phyloP scores from a whole-genome alignment of 148 eudicot species.

The Cornus kousa region DNA sequence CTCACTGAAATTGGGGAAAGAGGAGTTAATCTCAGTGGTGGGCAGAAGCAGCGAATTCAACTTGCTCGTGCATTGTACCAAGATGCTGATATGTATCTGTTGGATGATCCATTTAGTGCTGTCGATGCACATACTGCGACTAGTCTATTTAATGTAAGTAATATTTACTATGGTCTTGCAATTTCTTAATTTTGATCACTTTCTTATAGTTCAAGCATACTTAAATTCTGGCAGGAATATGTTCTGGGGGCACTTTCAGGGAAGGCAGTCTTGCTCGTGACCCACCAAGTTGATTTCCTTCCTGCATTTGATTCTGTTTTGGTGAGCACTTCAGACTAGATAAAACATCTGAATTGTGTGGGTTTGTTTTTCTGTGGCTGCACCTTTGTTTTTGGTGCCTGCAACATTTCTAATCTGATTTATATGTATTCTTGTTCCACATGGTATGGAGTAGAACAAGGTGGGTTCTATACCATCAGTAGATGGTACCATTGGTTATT shows the following conservation, averaged over 20 bases:
- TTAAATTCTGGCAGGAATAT: constrained; percentile 58
- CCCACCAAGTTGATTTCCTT: constrained; percentile 98
- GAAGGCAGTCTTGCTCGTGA: constrained; percentile 86
- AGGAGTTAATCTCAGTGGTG: constrained; percentile 32
- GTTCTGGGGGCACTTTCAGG: constrained; percentile 72
- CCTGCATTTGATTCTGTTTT: constrained; percentile 78
- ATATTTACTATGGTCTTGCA: background rate
- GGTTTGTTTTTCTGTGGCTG: background rate
- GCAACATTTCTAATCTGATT: too few relatives aligned
- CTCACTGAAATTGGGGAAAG: constrained; percentile 26
- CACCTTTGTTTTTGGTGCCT: background rate
- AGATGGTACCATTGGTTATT: too few relatives aligned
- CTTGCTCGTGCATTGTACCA: constrained; percentile 30
- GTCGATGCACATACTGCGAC: constrained; percentile 30
- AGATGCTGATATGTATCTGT: constrained; percentile 22
- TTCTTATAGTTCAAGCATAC: background rate
- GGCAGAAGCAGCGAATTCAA: constrained; percentile 27
- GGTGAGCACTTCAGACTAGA: constrained; percentile 47
- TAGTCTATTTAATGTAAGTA: constrained; percentile 22
- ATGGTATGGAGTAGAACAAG: too few relatives aligned
- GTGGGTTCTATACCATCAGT: too few relatives aligned
- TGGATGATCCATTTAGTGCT: constrained; percentile 33
- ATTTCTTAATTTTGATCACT: background rate
- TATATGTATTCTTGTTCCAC: too few relatives aligned
- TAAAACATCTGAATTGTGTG: background rate